Evolutionary conservation across 1,284 basidiomycete genomes (phyloP), one percentile per base, ranked within the genome.

Genomic region (Exsudoporus floridanus): DNA sequence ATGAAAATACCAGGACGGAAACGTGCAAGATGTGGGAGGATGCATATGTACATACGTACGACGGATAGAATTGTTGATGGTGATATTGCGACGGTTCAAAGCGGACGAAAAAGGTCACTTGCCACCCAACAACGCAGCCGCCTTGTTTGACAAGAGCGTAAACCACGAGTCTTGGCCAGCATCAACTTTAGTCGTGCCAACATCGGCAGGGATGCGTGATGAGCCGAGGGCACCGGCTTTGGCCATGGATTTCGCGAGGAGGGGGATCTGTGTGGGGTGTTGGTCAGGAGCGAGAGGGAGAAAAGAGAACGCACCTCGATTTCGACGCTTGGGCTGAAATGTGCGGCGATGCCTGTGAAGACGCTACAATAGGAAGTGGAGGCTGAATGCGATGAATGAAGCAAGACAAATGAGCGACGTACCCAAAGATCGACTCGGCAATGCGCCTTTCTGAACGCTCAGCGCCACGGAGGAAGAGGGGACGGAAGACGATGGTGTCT

Each of bases 401-500:
- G 10, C 5, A 10, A 13, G 28, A 30, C 28, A 10, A 30, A 30
- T 12, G 14, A 27, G n/a, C 1, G 12, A 62, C 79, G 45, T 57
- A 84, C 82, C 66, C 63, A 3, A 70, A 40, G 6, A 80, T 52
- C 1, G 52, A 64, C 59, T 86, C 84, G 0, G 53, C 58, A 0
- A 75, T 13, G 14, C 81, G 70, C 1, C 39, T 34, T 3, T 82
- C 74, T 2, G 63, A 23, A 7, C 81, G 69, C 12, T 75, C 55
- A 0, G 76, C 69, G 0, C 78, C 75, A 8, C 67, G 70, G 5
- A 92, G 69, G 23, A 77, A 58, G 0, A 67, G 82, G 0, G 90
- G 88, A 16, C 83, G 76, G 69, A 90, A 83, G 43, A 90, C 66
- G 56, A 90, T 81, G 0, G 82, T 82, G 42, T 90, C 84, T 10